phyloP scores from a whole-genome alignment of 768 basidiomycete species.

The Mycena kentingensis region DNA sequence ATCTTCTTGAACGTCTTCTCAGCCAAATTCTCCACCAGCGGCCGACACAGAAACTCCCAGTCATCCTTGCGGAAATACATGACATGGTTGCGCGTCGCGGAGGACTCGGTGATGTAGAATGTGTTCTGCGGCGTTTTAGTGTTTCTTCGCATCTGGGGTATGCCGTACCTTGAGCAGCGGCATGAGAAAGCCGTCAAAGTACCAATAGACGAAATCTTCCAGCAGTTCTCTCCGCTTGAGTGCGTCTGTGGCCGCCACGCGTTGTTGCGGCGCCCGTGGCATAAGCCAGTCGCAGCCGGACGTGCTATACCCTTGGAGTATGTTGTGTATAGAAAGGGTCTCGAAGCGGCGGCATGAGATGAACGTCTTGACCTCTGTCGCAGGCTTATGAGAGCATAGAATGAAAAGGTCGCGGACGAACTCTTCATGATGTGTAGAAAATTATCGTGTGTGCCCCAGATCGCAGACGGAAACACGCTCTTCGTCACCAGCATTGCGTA shows the following conservation, averaged over 20 bases:
- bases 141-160: not conserved
- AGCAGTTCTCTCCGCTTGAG: constrained; percentile 78
- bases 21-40: constrained; percentile 76
- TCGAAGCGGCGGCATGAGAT: constrained; percentile 81
- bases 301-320: constrained; percentile 76
- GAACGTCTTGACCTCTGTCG: constrained; percentile 71
- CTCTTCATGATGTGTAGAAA: constrained; percentile 45
- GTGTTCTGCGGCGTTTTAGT: constrained; percentile 63
- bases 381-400: too few relatives aligned
- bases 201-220: constrained; percentile 93
- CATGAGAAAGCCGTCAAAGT: constrained; percentile 83
- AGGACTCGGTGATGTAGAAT: constrained; percentile 93
- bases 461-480: constrained; percentile 66
- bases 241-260: constrained; percentile 66
- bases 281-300: constrained; percentile 81
- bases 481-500: constrained; percentile 67
- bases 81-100: constrained; percentile 77
- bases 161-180: constrained; percentile 69
- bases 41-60: constrained; percentile 82
- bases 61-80: constrained; percentile 95
- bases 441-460: constrained; percentile 81
- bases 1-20: constrained; percentile 71
- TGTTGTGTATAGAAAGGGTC: constrained; percentile 68
- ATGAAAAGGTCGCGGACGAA: not conserved
- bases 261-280: constrained; percentile 44